Evolutionary conservation across 176 grass and related monocot genomes (phyloP).

Genomic region (Dendrocalamus sinicus): DNA sequence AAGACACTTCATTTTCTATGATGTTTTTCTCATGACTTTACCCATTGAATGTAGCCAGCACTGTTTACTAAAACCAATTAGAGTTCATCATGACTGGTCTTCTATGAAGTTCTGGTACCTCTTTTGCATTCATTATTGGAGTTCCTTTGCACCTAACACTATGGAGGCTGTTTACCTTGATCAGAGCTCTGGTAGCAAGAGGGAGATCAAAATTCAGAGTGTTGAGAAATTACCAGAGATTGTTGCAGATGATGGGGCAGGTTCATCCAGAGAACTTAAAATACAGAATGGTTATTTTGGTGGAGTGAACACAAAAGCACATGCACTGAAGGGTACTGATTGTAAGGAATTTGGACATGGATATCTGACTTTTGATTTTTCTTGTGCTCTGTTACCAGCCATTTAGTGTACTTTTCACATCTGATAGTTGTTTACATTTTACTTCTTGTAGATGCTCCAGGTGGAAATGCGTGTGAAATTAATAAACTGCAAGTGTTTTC

Average conservation of each 20-base stretch:
- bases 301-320: conserved; percentile 41
- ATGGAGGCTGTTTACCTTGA: conserved; percentile 13
- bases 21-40: conserved; percentile 9
- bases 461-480: conserved; percentile 36
- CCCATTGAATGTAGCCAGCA: neutral
- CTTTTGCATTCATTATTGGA: conserved; percentile 20
- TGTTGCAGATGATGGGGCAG: conserved; percentile 49
- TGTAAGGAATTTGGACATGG: conserved; percentile 44
- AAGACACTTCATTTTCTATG: neutral
- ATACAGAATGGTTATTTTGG: conserved; percentile 39
- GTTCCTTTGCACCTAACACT: conserved; percentile 20
- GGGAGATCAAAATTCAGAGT: conserved; percentile 70
- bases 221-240: conserved; percentile 57
- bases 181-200: conserved; percentile 80
- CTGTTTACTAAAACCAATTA: conserved; percentile 25
- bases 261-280: conserved; percentile 58
- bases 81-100: conserved; percentile 19
- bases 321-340: conserved; percentile 39
- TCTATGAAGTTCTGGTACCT: conserved; percentile 37
- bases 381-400: neutral
- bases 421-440: conserved; percentile 33
- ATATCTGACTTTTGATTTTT: conserved; percentile 22
- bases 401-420: conserved; percentile 14
- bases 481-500: conserved; percentile 33
- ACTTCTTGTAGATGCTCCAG: conserved; percentile 55